Evolutionary conservation across 345 rosid genomes (phyloP).

Genomic region (Dimocarpus longan): DNA sequence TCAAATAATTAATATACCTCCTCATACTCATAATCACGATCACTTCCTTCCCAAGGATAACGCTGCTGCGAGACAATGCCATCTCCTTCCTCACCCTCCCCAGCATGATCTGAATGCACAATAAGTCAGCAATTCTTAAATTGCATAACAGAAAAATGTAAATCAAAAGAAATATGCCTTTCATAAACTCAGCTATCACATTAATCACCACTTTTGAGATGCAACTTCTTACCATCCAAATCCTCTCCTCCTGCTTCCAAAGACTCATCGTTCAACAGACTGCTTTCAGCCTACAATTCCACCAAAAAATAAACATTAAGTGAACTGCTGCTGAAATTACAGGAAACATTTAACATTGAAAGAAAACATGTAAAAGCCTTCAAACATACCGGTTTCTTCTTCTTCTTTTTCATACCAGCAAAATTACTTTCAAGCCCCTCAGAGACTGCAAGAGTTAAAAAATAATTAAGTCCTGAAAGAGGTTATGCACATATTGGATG

Average conservation of each 20-base stretch:
- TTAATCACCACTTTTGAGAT: background rate
- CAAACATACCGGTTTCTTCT: conserved; percentile 85
- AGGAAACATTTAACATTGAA: background rate
- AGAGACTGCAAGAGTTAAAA: conserved; percentile 46
- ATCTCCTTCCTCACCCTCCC: conserved; percentile 64
- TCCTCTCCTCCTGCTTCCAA: conserved; percentile 64
- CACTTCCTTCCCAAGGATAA: conserved; percentile 93
- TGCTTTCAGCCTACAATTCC: conserved; percentile 64
- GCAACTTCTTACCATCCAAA: conserved; percentile 55
- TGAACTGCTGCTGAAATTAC: background rate
- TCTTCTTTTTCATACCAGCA: conserved; percentile 89
- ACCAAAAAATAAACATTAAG: conserved; percentile 8
- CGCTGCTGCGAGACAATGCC: conserved; percentile 45
- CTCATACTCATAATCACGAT: conserved; percentile 83
- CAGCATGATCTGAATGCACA: conserved; percentile 47
- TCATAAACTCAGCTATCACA: background rate
- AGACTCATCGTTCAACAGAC: conserved; percentile 61
- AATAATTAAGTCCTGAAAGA: background rate
- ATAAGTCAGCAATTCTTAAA: background rate
- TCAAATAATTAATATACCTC: conserved; percentile 50
- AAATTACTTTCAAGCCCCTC: conserved; percentile 84
- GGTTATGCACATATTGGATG: background rate
- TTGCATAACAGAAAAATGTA: background rate
- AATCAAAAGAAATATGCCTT: background rate
- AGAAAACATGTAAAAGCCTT: background rate